phyloP scores from a whole-genome alignment of 2,329 filamentous ascomycete species.

The Xylariaceae sp. region DNA sequence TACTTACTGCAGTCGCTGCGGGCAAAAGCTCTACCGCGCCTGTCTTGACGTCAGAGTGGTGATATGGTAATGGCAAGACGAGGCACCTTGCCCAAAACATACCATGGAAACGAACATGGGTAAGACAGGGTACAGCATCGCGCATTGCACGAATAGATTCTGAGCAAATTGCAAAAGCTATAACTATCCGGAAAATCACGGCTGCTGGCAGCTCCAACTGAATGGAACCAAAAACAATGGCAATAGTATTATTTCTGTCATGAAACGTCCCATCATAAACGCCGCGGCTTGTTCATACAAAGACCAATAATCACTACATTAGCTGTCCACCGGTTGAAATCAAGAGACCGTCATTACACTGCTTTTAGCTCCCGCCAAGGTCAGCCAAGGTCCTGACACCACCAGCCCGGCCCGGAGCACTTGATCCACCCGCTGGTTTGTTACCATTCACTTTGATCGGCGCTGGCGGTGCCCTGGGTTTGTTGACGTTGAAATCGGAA shows the following conservation, averaged over 20 bases:
- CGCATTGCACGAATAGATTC: too few relatives aligned
- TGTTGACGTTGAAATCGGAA: slow-evolving; percentile 64
- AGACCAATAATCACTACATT: background rate
- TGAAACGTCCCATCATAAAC: background rate
- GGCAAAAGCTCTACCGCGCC: background rate
- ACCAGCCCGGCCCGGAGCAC: slow-evolving; percentile 34
- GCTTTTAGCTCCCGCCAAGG: slow-evolving; percentile 47
- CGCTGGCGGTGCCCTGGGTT: slow-evolving; percentile 40
- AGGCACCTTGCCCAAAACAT: too few relatives aligned
- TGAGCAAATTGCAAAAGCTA: too few relatives aligned
- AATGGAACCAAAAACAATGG: background rate
- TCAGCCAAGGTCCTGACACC: slow-evolving; percentile 60
- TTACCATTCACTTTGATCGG: slow-evolving; percentile 33
- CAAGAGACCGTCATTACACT: background rate
- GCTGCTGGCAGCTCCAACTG: too few relatives aligned
- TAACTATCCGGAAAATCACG: too few relatives aligned
- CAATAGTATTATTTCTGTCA: background rate
- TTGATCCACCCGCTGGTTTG: slow-evolving; percentile 39
- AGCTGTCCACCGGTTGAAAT: background rate
- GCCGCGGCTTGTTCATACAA: slow-evolving; percentile 16
- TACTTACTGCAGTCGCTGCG: too few relatives aligned
- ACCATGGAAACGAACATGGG: too few relatives aligned
- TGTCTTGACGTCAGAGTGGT: background rate
- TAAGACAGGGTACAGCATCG: too few relatives aligned
- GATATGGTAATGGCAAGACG: too few relatives aligned